Evolutionary conservation across 306 rosid species (phyloP).

Genomic region (Elaeagnus macrophylla): DNA sequence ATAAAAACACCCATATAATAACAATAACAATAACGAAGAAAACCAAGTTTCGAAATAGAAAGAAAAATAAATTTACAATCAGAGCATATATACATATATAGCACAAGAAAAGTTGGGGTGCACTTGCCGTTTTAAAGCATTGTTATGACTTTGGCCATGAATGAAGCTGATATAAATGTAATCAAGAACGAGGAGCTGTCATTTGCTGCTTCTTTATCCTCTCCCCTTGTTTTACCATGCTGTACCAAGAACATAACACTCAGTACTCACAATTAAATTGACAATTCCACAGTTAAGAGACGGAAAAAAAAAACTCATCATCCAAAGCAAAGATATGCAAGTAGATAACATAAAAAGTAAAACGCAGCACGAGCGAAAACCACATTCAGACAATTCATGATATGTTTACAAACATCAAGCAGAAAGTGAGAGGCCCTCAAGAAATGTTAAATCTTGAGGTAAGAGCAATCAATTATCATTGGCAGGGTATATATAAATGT

Average conservation of each 20-base stretch:
- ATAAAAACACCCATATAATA: no score
- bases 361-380: not conserved
- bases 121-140: not conserved
- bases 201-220: constrained; percentile 79
- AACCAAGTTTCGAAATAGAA: no score
- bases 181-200: constrained; percentile 82
- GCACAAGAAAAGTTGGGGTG: not conserved
- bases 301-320: not conserved
- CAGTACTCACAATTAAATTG: not conserved
- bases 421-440: not conserved
- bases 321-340: not conserved
- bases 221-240: constrained; percentile 62
- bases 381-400: not conserved
- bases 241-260: constrained; percentile 23
- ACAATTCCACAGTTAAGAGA: not conserved
- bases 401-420: not conserved
- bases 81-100: no score
- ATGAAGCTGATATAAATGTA: not conserved
- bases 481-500: no score
- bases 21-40: no score
- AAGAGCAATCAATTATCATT: not conserved
- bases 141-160: not conserved
- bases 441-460: not conserved
- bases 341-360: not conserved
- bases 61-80: no score